A percentile compares a stretch with the other conserved stretches of the same genome.
These are phyloP conservation scores for Candida ipomoeae DNA, from an alignment of 805 yeast species.

Conservation along the genomic window DNA sequence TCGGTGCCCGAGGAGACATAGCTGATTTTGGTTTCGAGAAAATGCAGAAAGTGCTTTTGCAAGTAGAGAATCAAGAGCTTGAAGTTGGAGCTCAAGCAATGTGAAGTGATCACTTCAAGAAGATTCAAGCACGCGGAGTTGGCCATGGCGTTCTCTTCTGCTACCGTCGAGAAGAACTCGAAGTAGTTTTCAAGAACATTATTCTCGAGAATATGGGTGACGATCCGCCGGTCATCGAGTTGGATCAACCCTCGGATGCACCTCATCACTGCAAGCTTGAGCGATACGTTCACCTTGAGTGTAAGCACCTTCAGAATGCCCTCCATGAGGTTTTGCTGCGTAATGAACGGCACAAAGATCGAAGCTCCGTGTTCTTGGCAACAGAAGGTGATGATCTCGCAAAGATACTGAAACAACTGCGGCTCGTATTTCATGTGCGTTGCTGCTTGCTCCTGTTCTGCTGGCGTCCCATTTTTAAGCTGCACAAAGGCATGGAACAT, in stretches of 20 bases:
- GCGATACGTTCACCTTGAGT: constrained; percentile 41
- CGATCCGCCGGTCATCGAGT: constrained; percentile 60
- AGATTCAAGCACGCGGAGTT: constrained; percentile 76
- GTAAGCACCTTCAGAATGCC: constrained; percentile 52
- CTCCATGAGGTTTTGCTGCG: constrained; percentile 53
- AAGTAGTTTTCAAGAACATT: constrained; percentile 50
- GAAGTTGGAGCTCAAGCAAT: constrained; percentile 24
- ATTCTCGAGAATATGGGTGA: constrained; percentile 51
- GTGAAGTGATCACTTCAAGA: constrained; percentile 40
- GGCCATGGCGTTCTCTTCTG: constrained; percentile 54
- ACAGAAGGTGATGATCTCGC: constrained; percentile 70
- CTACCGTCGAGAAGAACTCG: constrained; percentile 44
- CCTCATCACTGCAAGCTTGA: constrained; percentile 65
- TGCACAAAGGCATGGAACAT: constrained; percentile 48
- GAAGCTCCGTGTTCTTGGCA: constrained; percentile 57
- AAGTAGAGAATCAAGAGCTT: constrained; percentile 28
- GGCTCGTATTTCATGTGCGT: constrained; percentile 28
- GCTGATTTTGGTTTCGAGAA: constrained; percentile 21
- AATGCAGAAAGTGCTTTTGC: constrained; percentile 26
- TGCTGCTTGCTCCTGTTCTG: constrained; percentile 4
- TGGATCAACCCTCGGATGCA: constrained; percentile 60
- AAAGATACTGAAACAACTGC: constrained; percentile 50
- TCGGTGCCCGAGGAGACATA: constrained; percentile 27
- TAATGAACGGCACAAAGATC: constrained; percentile 57
- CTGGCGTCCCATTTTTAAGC: constrained; percentile 16